Evolutionary conservation across 495 filamentous ascomycete genomes (phyloP).

Genomic region (Podospora didyma): DNA sequence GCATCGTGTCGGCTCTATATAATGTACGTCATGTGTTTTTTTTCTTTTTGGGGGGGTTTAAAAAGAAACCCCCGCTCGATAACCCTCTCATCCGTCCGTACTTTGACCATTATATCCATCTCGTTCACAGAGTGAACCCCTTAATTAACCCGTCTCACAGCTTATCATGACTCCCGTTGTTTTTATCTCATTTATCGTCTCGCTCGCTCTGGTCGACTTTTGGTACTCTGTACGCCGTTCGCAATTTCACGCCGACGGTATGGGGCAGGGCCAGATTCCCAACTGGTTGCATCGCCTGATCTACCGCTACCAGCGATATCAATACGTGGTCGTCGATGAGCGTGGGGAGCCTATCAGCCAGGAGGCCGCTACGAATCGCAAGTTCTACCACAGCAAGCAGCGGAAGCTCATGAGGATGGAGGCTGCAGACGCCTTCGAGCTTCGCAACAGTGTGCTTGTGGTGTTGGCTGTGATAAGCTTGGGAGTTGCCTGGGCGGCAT

Average conservation of each 20-base stretch:
- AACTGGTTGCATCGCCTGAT: conserved; percentile 37
- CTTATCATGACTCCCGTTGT: conserved; percentile 45
- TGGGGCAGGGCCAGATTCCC: conserved; percentile 22
- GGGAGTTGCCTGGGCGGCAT: conserved; percentile 22
- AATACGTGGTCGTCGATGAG: conserved; percentile 19
- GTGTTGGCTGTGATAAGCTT: conserved; percentile 27
- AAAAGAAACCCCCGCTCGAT: too few species aligned
- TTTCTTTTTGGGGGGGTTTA: too few species aligned
- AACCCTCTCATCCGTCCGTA: too few species aligned
- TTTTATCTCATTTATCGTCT: conserved; percentile 50
- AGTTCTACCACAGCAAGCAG: conserved; percentile 51
- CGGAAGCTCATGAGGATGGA: conserved; percentile 47
- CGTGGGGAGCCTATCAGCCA: background rate
- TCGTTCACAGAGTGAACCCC: too few species aligned
- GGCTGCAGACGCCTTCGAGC: conserved; percentile 47
- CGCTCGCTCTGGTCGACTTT: conserved; percentile 45
- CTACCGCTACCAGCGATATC: conserved; percentile 30
- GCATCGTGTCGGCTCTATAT: conserved; percentile 28
- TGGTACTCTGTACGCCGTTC: conserved; percentile 36
- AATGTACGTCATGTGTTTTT: too few species aligned
- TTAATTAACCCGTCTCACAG: conserved; percentile 21
- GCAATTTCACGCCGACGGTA: conserved; percentile 32
- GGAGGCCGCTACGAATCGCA: conserved; percentile 6
- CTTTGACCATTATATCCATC: too few species aligned
- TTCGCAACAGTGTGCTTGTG: conserved; percentile 37